phyloP scores from a whole-genome alignment of 305 asterid species.

The Andrographis paniculata region DNA sequence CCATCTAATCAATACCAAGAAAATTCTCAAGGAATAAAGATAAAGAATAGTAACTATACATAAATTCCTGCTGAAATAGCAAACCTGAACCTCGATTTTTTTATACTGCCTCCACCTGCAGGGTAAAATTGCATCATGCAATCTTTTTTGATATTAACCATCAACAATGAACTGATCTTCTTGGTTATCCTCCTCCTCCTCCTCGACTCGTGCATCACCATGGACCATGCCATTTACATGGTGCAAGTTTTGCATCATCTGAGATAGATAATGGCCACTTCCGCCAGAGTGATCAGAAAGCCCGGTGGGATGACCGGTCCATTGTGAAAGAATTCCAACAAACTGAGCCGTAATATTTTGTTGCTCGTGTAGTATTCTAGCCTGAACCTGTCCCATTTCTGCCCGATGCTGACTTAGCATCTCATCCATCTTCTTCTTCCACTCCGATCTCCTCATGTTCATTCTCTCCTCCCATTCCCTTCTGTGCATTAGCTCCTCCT shows the following conservation, averaged over 20 bases:
- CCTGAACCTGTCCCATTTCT: slow-evolving; percentile 80
- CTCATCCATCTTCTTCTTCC: slow-evolving; percentile 79
- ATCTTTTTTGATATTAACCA: slow-evolving; percentile 32
- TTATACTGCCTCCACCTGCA: slow-evolving; percentile 11
- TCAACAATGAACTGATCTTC: slow-evolving; percentile 95
- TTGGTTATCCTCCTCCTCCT: slow-evolving; percentile 79
- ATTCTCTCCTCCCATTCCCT: slow-evolving; percentile 77
- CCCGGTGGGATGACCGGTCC: slow-evolving; percentile 72
- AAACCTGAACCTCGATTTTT: slow-evolving; percentile 9
- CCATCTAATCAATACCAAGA: too few relatives aligned
- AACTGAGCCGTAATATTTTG: slow-evolving; percentile 75
- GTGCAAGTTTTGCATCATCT: slow-evolving; percentile 92
- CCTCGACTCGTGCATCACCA: slow-evolving; percentile 76
- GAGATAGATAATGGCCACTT: slow-evolving; percentile 69
- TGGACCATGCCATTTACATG: slow-evolving; percentile 70
- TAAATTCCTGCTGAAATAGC: slow-evolving; percentile 12
- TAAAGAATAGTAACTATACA: not conserved
- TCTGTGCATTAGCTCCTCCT: slow-evolving; percentile 49
- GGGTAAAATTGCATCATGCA: not conserved
- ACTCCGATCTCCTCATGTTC: slow-evolving; percentile 62
- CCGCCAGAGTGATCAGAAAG: slow-evolving; percentile 78
- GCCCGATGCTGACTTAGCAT: slow-evolving; percentile 64
- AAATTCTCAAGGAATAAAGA: too few relatives aligned
- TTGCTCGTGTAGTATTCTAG: slow-evolving; percentile 77
- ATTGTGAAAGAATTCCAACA: slow-evolving; percentile 76